These are phyloP conservation scores for Fusarium clavum DNA, from an alignment of 2,329 filamentous ascomycete species.

Conservation along the genomic window DNA sequence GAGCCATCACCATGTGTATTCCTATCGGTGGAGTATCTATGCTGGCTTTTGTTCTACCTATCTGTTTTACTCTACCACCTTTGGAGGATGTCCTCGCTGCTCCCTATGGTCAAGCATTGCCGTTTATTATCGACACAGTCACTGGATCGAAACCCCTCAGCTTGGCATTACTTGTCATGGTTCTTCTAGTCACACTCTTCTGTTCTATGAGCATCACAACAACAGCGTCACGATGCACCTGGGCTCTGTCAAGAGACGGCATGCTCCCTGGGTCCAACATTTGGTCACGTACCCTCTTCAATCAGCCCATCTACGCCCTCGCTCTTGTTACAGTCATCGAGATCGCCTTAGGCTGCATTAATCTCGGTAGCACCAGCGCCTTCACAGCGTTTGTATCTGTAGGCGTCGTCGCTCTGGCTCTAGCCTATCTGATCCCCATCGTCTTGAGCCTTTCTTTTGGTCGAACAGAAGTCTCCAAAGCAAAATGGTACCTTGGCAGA, in stretches of 20 bases:
- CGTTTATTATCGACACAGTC: neutral
- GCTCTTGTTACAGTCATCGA: neutral
- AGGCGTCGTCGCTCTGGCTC: neutral
- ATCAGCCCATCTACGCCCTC: neutral
- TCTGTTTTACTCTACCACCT: neutral
- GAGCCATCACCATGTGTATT: neutral
- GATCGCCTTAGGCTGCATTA: neutral
- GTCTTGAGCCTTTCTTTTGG: neutral
- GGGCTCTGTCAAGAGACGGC: neutral
- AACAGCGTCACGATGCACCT: neutral
- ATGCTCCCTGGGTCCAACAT: neutral
- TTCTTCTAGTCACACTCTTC: neutral
- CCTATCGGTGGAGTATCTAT: neutral
- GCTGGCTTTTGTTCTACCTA: neutral
- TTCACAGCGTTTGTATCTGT: constrained; percentile 4
- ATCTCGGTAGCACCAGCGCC: constrained; percentile 1
- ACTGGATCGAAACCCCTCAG: neutral
- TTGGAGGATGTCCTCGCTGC: neutral
- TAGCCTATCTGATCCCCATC: neutral
- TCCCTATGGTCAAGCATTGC: neutral
- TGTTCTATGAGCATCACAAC: neutral
- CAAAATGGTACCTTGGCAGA: neutral
- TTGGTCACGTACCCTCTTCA: neutral
- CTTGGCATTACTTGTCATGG: neutral
- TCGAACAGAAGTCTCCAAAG: neutral